phyloP scores from a whole-genome alignment of 805 yeast genomes.

The Schizosaccharomyces japonicus region DNA sequence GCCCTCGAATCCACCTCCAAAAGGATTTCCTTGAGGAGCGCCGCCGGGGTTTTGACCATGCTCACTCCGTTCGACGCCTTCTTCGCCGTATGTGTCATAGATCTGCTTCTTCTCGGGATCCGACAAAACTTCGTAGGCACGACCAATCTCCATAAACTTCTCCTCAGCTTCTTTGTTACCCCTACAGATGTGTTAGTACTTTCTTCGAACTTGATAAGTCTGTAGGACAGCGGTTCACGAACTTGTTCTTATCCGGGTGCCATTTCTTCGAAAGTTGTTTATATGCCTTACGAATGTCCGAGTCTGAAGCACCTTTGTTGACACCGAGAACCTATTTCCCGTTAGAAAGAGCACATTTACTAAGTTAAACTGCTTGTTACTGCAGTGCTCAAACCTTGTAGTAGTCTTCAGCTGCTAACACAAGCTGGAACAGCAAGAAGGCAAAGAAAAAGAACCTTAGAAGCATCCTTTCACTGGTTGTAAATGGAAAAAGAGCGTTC shows the following conservation, averaged over 20 bases:
- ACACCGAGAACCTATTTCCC: slow-evolving; percentile 37
- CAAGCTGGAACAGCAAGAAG: slow-evolving; percentile 9
- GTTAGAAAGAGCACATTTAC: too few species aligned
- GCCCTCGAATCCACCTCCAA: slow-evolving; percentile 9
- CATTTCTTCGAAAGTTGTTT: slow-evolving; percentile 56
- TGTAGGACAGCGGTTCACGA: slow-evolving; percentile 3
- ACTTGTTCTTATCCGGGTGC: slow-evolving; percentile 84
- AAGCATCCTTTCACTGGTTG: too few species aligned
- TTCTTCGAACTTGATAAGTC: not conserved
- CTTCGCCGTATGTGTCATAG: slow-evolving; percentile 60
- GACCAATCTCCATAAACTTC: slow-evolving; percentile 72
- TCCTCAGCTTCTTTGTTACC: slow-evolving; percentile 63
- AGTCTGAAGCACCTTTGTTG: slow-evolving; percentile 41
- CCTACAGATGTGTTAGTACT: slow-evolving; percentile 6
- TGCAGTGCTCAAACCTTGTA: slow-evolving; percentile 16
- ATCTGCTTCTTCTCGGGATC: slow-evolving; percentile 43
- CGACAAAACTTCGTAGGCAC: slow-evolving; percentile 68
- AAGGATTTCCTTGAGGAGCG: slow-evolving; percentile 14
- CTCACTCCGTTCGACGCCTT: slow-evolving; percentile 30
- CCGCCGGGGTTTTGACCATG: slow-evolving; percentile 21
- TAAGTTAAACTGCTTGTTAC: not conserved
- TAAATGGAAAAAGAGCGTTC: too few species aligned
- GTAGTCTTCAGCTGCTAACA: slow-evolving; percentile 20
- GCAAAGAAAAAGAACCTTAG: not conserved
- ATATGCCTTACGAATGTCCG: slow-evolving; percentile 68